These are phyloP conservation scores for Phaeophleospora eucalypticola DNA, from an alignment of 2,329 filamentous ascomycete species.

Conservation along the genomic window DNA sequence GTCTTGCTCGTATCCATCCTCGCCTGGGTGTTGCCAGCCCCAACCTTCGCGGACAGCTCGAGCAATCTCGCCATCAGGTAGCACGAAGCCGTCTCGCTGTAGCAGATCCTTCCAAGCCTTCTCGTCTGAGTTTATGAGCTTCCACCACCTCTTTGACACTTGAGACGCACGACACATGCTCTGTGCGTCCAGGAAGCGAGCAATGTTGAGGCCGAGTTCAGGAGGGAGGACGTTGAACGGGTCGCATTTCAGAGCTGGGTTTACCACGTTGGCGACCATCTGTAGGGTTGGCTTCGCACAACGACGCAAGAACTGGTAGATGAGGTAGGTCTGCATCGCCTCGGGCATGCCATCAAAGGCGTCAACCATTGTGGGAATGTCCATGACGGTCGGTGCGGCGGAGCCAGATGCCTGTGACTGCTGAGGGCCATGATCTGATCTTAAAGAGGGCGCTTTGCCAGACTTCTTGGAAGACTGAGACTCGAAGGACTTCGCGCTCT, in stretches of 20 bases:
- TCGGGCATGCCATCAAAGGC: conserved; percentile 87
- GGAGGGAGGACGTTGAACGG: conserved; percentile 79
- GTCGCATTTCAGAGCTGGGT: conserved; percentile 90
- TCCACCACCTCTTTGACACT: conserved; percentile 91
- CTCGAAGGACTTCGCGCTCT: conserved; percentile 23
- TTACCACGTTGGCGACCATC: conserved; percentile 84
- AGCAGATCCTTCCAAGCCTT: conserved; percentile 93
- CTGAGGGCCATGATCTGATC: conserved; percentile 15
- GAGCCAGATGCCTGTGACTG: conserved; percentile 9
- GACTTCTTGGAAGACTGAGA: conserved; percentile 17
- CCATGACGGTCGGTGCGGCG: conserved; percentile 52
- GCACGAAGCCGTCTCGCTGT: conserved; percentile 72
- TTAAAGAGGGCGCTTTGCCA: conserved; percentile 6
- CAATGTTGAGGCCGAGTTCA: conserved; percentile 81
- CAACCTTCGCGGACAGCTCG: conserved; percentile 86
- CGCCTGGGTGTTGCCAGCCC: conserved; percentile 85
- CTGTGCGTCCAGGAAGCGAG: conserved; percentile 78
- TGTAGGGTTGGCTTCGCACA: conserved; percentile 85
- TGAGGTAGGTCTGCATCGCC: conserved; percentile 90
- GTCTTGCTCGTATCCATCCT: conserved; percentile 73
- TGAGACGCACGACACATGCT: conserved; percentile 88
- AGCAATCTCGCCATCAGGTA: conserved; percentile 78
- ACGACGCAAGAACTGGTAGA: conserved; percentile 88
- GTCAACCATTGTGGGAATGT: conserved; percentile 82
- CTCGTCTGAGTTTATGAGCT: conserved; percentile 86